These are phyloP conservation scores for Cryptosporidium andersoni DNA, from an alignment of 169 alveolate species.

Conservation along the genomic window DNA sequence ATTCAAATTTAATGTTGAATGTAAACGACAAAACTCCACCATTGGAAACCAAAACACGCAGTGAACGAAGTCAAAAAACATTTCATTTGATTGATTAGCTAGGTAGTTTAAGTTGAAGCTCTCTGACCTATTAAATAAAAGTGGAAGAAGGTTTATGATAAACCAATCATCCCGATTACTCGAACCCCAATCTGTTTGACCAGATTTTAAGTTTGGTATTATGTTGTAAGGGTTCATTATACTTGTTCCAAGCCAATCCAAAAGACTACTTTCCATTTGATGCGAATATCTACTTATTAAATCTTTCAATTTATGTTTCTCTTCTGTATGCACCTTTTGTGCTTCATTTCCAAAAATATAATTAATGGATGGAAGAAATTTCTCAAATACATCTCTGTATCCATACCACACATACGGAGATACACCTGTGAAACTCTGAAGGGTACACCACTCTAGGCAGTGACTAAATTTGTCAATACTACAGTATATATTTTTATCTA, in stretches of 20 bases:
- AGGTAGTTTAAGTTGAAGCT: not conserved
- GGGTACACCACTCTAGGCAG: constrained; percentile 8
- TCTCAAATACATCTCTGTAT: constrained; percentile 8
- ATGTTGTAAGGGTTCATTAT: constrained; percentile 3
- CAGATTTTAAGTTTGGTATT: not conserved
- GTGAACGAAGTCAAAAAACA: constrained; percentile 14
- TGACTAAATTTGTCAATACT: too few relatives aligned
- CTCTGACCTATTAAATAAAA: not conserved
- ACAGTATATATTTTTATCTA: too few relatives aligned
- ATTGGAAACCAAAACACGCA: constrained; percentile 57
- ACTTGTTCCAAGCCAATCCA: constrained; percentile 45
- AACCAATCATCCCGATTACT: constrained; percentile 30
- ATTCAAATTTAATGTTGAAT: constrained; percentile 1
- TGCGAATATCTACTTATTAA: constrained; percentile 4
- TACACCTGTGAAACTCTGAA: constrained; percentile 10
- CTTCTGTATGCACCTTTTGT: constrained; percentile 3
- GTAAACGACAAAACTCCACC: constrained; percentile 32
- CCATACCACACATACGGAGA: constrained; percentile 60
- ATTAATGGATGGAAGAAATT: constrained; percentile 43
- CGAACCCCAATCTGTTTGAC: too few relatives aligned
- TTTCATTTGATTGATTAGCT: not conserved
- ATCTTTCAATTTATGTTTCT: constrained; percentile 19
- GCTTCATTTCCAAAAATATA: constrained; percentile 41
- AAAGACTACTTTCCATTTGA: constrained; percentile 61
- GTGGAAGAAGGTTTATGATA: not conserved